These are phyloP conservation scores for Tripidium arundinaceum DNA, from an alignment of 202 grass and related monocot species.

Conservation along the genomic window DNA sequence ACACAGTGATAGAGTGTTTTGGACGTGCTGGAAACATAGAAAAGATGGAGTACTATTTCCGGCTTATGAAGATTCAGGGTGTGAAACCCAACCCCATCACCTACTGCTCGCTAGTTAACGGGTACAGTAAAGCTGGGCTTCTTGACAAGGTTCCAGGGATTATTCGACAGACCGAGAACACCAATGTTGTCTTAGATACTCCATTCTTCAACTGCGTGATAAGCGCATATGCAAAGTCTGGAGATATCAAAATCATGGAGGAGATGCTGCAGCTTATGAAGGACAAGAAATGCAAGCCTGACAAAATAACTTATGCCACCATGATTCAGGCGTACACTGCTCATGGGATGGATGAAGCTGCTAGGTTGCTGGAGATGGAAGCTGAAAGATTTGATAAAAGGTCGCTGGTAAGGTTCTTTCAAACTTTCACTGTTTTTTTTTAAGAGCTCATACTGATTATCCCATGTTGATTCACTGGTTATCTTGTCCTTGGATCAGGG, in stretches of 20 bases:
- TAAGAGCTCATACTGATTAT: constrained; percentile 5
- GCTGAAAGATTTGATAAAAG: constrained; percentile 27
- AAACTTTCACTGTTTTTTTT: not conserved
- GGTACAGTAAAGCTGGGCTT: constrained; percentile 65
- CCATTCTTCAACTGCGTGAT: constrained; percentile 92
- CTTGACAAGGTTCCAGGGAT: constrained; percentile 67
- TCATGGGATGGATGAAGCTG: constrained; percentile 56
- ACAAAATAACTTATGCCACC: constrained; percentile 57
- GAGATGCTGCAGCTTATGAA: constrained; percentile 78
- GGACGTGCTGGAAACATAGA: constrained; percentile 63
- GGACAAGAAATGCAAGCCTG: constrained; percentile 76
- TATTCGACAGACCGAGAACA: constrained; percentile 79
- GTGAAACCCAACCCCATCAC: constrained; percentile 69
- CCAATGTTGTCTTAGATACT: constrained; percentile 68
- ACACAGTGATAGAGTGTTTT: constrained; percentile 74
- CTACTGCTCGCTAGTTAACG: constrained; percentile 77
- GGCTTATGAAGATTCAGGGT: constrained; percentile 80
- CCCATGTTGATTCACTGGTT: not conserved
- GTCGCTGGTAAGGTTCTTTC: constrained; percentile 33
- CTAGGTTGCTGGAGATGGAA: constrained; percentile 47
- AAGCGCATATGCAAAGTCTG: constrained; percentile 58
- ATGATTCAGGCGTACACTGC: constrained; percentile 65
- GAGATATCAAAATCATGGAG: constrained; percentile 83
- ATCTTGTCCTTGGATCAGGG: constrained; percentile 22
- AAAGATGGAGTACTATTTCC: constrained; percentile 90